Evolutionary conservation across 169 alveolate species (phyloP), one percentile per base, ranked within the genome.

Genomic region (Plasmodium cynomolgi): DNA sequence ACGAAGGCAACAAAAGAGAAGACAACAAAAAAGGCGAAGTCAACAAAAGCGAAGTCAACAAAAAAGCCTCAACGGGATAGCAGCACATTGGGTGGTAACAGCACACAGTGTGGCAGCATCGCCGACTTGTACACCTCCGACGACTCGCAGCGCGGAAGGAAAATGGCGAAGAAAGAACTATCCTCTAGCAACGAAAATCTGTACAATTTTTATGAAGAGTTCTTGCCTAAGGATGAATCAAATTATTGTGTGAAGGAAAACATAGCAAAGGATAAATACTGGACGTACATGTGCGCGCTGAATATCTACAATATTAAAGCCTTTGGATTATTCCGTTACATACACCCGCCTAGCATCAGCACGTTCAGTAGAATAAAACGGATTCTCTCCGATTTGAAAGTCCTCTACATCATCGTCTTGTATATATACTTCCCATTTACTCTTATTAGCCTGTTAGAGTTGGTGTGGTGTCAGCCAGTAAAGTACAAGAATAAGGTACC

Each of bases 401-500:
- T 84, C n/a, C 50, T 82, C 54, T 91, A 91, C 77, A 82, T 86
- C 8, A 83, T 91, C 41, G 47, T 93, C 31, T 82, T 94, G 82
- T 96, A 95, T 84, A 50, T 95, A 37, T 84, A 92, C 81, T 93
- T 96, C 71, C 97, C 96, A 47, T 96, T 96, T 73, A 95, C 92
- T 29, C 84, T 96, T 72, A 95, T 91, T 37, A 96, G 84, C 86
- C 79, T 95, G 17, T 56, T 96, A 71, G 97, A 96, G 83, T 90
- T 95, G 29, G 50, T 96, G 39, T 96, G 97, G 97, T 96, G 97
- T 72, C 97, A 95, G 31, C 80, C 90, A n/a, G 92, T 95, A 39
- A 84, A 95, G 54, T 96, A 96, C 92, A 96, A 94, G 88, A 34
- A 54, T 34, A 92, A 95, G 37, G 31, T 26, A 7, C 91, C 95